phyloP scores from a whole-genome alignment of 352 stramenopile species.

The Aphanomyces astaci region DNA sequence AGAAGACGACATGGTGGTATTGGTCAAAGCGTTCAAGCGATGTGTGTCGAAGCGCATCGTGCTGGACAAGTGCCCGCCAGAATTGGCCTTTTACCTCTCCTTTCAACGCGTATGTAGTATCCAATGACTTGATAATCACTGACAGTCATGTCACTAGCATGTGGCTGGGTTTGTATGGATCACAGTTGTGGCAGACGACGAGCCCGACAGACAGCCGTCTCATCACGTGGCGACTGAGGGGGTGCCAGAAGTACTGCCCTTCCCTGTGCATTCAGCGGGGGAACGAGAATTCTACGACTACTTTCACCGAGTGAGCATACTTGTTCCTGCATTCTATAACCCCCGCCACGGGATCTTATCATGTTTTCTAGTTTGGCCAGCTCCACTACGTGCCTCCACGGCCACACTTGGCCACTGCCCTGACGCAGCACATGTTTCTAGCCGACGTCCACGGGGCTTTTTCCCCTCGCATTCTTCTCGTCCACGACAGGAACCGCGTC shows the following conservation, averaged over 20 bases:
- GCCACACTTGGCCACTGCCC: background rate
- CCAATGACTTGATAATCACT: background rate
- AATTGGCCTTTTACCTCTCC: conserved; percentile 13
- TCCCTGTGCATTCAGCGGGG: background rate
- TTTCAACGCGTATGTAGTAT: conserved; percentile 9
- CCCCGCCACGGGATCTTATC: background rate
- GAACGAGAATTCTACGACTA: conserved; percentile 8
- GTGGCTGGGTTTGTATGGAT: conserved; percentile 14
- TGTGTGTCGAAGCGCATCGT: conserved; percentile 12
- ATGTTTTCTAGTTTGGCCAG: conserved; percentile 18
- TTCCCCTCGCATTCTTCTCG: background rate
- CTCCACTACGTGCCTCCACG: background rate
- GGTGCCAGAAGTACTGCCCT: background rate
- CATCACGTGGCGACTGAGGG: background rate
- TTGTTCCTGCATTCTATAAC: background rate
- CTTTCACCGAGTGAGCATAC: background rate
- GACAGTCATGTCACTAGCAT: background rate
- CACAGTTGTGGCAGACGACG: background rate
- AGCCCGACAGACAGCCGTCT: background rate
- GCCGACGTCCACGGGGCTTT: background rate
- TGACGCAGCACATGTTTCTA: background rate
- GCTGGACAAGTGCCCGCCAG: conserved; percentile 10
- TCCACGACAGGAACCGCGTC: background rate
- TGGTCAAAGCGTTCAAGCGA: conserved; percentile 12
- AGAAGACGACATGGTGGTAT: background rate